A percentile compares a stretch with the other conserved stretches of the same genome.
phyloP scores from a whole-genome alignment of 306 rosid species.

The cucumber (Cucumis sativus) region Cucumber_9930_V3 NC_026658.2:2455001-2455500 shows the following conservation, averaged over 20 bases:
- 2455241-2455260: background rate
- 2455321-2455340: background rate
- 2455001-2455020: too few relatives aligned
- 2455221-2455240: background rate
- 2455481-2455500: slow-evolving; percentile 58
- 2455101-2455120: background rate
- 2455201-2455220: background rate
- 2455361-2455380: slow-evolving; percentile 20
- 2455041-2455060: background rate
- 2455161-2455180: background rate
- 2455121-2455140: background rate
- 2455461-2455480: slow-evolving; percentile 31
- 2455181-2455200: background rate
- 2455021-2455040: too few relatives aligned
- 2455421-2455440: slow-evolving; percentile 25
- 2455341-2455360: slow-evolving; percentile 32
- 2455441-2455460: slow-evolving; percentile 21
- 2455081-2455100: background rate
- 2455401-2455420: slow-evolving; percentile 49
- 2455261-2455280: background rate
- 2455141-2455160: background rate
- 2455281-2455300: background rate
- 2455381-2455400: slow-evolving; percentile 38
- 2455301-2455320: background rate
- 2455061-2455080: background rate